Conservation (phyloP, 352 stramenopile genomes). For the Phytophthora kernoviae region DNA sequence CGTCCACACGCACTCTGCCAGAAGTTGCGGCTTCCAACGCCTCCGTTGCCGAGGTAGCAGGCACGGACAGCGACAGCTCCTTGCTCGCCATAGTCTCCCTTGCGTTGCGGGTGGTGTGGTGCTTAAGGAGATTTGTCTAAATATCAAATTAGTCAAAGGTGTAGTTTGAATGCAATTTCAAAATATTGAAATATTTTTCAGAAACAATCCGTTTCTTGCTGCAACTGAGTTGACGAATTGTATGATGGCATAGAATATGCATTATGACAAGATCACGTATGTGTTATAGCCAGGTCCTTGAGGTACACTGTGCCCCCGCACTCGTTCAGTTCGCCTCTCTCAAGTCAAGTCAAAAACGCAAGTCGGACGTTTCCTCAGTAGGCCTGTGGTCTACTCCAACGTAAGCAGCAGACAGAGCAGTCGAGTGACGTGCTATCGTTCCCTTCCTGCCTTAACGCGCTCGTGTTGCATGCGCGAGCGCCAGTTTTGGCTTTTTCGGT, state of each 20-base stretch:
- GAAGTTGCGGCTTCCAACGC: neutral
- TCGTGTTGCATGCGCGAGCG: conserved; percentile 23
- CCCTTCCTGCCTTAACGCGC: conserved; percentile 4
- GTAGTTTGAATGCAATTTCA: too few relatives aligned
- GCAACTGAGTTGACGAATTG: too few relatives aligned
- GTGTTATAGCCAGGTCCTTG: neutral
- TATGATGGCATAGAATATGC: too few relatives aligned
- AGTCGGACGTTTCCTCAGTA: neutral
- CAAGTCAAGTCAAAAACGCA: neutral
- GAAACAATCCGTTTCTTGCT: too few relatives aligned
- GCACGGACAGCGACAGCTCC: neutral
- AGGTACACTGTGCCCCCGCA: neutral
- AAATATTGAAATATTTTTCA: too few relatives aligned
- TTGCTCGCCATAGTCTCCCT: neutral
- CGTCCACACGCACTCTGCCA: neutral
- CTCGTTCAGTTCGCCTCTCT: neutral
- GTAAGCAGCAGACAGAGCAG: conserved; percentile 25
- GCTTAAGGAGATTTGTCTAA: too few relatives aligned
- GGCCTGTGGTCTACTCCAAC: neutral
- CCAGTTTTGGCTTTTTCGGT: conserved; percentile 19
- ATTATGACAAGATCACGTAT: too few relatives aligned
- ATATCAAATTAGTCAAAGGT: too few relatives aligned
- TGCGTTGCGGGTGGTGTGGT: neutral
- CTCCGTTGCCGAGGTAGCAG: neutral
- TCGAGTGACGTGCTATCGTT: conserved; percentile 26